A percentile compares a stretch with the other conserved stretches of the same genome.
Evolutionary conservation across 192 early-diverging fungal species (phyloP).

Genomic region (Gamsiella multidivaricata): DNA sequence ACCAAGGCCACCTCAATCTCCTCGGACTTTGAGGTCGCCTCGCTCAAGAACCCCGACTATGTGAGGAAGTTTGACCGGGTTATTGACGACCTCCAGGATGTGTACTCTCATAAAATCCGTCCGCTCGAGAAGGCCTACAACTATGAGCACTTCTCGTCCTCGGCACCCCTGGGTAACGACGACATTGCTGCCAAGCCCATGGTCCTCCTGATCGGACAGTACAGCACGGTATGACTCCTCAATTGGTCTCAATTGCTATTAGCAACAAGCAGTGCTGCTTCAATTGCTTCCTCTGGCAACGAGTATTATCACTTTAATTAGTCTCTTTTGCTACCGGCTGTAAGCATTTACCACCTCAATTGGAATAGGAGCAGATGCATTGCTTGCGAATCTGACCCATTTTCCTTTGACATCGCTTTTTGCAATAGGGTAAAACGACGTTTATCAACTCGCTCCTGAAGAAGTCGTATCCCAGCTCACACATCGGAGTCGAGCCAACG

Average conservation of each 20-base stretch:
- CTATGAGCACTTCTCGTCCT: slow-evolving; percentile 77
- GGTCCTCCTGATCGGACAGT: slow-evolving; percentile 85
- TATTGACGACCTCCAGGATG: slow-evolving; percentile 72
- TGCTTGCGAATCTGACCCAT: too few species aligned
- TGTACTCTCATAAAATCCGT: slow-evolving; percentile 75
- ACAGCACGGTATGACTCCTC: slow-evolving; percentile 65
- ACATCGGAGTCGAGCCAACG: slow-evolving; percentile 84
- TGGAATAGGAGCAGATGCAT: too few species aligned
- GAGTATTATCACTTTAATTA: too few species aligned
- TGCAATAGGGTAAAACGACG: slow-evolving; percentile 86
- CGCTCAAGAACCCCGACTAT: slow-evolving; percentile 54
- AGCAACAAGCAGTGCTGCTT: too few species aligned
- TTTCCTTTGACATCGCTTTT: too few species aligned
- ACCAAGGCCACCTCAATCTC: too few species aligned
- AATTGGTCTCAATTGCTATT: neutral
- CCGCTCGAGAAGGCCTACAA: slow-evolving; percentile 77
- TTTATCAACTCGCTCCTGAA: slow-evolving; percentile 83
- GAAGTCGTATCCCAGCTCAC: slow-evolving; percentile 79
- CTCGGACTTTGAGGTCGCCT: slow-evolving; percentile 54
- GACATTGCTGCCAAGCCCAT: slow-evolving; percentile 88
- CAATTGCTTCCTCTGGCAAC: too few species aligned
- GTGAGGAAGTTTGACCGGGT: slow-evolving; percentile 55
- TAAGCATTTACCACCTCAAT: too few species aligned
- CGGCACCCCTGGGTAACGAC: slow-evolving; percentile 75
- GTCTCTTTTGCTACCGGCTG: too few species aligned